Percentiles rank a stretch among this genome's conserved stretches.
These are phyloP conservation scores for Acanthamoeba royreba DNA, from an alignment of 208 protist genomes.

Conservation along the genomic window DNA sequence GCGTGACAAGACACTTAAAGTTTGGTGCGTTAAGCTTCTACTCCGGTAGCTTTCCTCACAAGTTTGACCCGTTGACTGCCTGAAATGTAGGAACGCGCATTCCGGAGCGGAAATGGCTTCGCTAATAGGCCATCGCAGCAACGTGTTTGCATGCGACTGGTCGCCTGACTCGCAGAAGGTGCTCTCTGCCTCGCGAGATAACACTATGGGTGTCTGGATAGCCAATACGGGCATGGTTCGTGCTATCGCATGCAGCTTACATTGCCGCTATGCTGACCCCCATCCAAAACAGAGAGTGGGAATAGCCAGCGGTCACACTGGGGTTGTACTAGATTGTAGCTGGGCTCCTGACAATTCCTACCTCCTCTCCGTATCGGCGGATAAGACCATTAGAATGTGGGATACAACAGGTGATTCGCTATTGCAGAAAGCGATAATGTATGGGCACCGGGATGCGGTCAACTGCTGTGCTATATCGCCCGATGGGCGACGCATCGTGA, in stretches of 20 bases:
- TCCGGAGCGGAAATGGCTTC: background rate
- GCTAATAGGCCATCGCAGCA: slow-evolving; percentile 42
- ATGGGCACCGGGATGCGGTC: slow-evolving; percentile 10
- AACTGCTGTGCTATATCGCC: background rate
- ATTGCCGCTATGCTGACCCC: background rate
- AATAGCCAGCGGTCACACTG: background rate
- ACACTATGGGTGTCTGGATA: slow-evolving; percentile 55
- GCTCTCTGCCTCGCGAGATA: slow-evolving; percentile 48
- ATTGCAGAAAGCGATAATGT: background rate
- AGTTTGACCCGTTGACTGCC: background rate
- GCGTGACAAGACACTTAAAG: slow-evolving; percentile 44
- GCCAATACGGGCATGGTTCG: background rate
- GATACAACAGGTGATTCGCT: background rate
- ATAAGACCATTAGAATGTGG: slow-evolving; percentile 10
- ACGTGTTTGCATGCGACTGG: slow-evolving; percentile 48
- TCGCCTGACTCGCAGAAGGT: slow-evolving; percentile 52
- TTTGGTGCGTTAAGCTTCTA: slow-evolving; percentile 51
- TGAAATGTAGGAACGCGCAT: slow-evolving; percentile 11
- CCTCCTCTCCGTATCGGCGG: background rate
- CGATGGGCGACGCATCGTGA: background rate
- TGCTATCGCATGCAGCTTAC: slow-evolving; percentile 49
- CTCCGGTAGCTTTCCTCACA: background rate
- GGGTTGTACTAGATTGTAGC: background rate
- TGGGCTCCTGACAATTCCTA: background rate
- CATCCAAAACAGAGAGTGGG: background rate